Evolutionary conservation across 2,329 filamentous ascomycete species (phyloP), one percentile per base, ranked within the genome.

Genomic region (Aspergillus ustus): DNA sequence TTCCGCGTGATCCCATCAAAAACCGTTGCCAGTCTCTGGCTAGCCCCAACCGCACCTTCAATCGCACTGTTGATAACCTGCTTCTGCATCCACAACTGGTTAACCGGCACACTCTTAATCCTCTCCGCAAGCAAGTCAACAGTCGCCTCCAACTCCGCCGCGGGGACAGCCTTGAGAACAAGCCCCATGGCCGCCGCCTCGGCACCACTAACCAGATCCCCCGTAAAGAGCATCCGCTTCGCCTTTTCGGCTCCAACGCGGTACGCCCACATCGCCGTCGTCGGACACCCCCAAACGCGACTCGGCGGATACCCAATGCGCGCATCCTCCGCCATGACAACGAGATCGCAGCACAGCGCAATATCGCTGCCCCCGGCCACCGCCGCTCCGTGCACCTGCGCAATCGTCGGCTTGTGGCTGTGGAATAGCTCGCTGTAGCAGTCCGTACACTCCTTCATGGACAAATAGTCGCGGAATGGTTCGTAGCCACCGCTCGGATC

Each of bases 171-270:
- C 50, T 63, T 56, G 3, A 63, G n/a, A 9, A 63, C 57, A 9
- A 63, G 50, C 8, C 60, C 60, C 57, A 63, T 60, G 0, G 45
- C 46, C 17, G 28, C 57, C 3, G 60, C 60, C 25, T 60, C 57
- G 9, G 28, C 19, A 7, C 60, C 60, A 34, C 60, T 63, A 6
- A 63, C 37, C 8, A 63, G 28, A 50, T 63, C 60, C 6, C 60
- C 60, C 2, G 60, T 63, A 17, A 63, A 63, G 2, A 63, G 46
- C 61, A 63, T 63, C 15, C 61, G 34, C n/a, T 63, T 63, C 5
- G 61, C 61, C 37, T 57, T 61, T 9, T 63, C 61, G 8, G 52
- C 29, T 1, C 58, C 58, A 15, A 61, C 34, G 3, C 61, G 53
- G 22, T 51, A 63, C n/a, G 61, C 57, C 61, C 61, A 63, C 52